Base-by-base conservation (phyloP, 2,329 filamentous ascomycete genomes). In the Dendrostoma leiphaemia region DNA sequence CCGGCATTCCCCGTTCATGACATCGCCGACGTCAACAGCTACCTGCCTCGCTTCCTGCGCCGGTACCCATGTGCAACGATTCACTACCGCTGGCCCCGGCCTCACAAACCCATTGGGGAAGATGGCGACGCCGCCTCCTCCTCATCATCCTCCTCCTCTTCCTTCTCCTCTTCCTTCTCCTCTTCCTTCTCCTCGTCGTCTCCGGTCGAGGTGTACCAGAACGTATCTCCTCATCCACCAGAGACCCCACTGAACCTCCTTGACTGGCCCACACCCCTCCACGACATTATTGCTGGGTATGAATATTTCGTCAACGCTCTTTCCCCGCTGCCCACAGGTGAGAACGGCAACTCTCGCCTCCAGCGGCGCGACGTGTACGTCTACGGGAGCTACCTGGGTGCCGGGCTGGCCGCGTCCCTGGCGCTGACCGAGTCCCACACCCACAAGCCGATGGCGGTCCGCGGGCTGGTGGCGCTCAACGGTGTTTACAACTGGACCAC, bases 401-500 rank as follows among this genome's bases (percentile, higher is more conserved):
- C 80, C 32, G 74, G 77, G 13, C 70, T 87, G 7, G 84, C 81
- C 26, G 70, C 77, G 13, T 77, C 80, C 1, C 70, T 86, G 3
- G 77, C 82, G 8, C 66, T 87, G 40, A 86, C 82, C 2, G 81
- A 85, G 64, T 69, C 75, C 1, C 71, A 74, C 41, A 60, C 69
- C 2, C 69, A 77, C 51, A 62, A 68, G 13, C 67, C 62, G 29
- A 73, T 81, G 62, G 72, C 71, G 35, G 71, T 86, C 40, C 74
- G 79, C 9, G 82, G 82, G 7, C 65, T 84, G 29, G 68, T 82
- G 15, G 75, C 77, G 7, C 79, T 79, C 66, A 83, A 86, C 59
- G 83, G 82, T 38, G 74, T 86, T 54, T 86, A 83, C 68, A 79
- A 86, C 69, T 86, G 83, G 84, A 83, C 81, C 53, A 79, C 74